Evolutionary conservation across 768 basidiomycete species (phyloP).

Genomic region (Boletales sp.): DNA sequence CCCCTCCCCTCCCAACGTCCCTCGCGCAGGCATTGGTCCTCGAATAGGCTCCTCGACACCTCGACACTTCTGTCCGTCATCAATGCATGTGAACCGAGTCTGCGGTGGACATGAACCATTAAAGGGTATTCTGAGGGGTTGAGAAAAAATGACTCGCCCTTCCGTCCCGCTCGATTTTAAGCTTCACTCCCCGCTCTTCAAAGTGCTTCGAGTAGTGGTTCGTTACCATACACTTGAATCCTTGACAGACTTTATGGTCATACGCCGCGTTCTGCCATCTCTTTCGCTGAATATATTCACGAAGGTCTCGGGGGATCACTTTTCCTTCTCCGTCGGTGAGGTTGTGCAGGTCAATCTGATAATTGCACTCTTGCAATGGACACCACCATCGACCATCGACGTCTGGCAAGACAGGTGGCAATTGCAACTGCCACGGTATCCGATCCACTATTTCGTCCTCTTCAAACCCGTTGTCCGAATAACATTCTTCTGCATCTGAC

Average conservation of each 20-base stretch:
- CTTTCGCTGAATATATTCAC: conserved; percentile 26
- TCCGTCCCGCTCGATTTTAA: conserved; percentile 11
- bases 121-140: neutral
- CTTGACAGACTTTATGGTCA: conserved; percentile 17
- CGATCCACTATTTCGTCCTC: conserved; percentile 22
- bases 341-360: conserved; percentile 45
- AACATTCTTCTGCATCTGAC: conserved; percentile 43
- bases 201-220: conserved; percentile 26
- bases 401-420: conserved; percentile 38
- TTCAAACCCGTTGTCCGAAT: conserved; percentile 25
- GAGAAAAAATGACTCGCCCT: conserved; percentile 10
- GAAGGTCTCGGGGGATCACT: conserved; percentile 19
- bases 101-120: conserved; percentile 4
- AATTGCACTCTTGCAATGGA: conserved; percentile 39
- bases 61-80: conserved; percentile 3
- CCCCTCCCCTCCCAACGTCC: conserved; percentile 22
- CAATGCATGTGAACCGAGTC: conserved; percentile 10
- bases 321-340: conserved; percentile 33
- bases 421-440: conserved; percentile 36
- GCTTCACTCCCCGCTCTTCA: conserved; percentile 15
- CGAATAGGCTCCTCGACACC: conserved; percentile 3
- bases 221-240: conserved; percentile 24
- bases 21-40: conserved; percentile 23
- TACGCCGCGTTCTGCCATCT: conserved; percentile 38
- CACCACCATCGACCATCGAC: conserved; percentile 54